A percentile compares a stretch with the other conserved stretches of the same genome.
These are phyloP conservation scores for Pyrenophora teres DNA, from an alignment of 2,329 filamentous ascomycete species.

Conservation along the genomic window DNA sequence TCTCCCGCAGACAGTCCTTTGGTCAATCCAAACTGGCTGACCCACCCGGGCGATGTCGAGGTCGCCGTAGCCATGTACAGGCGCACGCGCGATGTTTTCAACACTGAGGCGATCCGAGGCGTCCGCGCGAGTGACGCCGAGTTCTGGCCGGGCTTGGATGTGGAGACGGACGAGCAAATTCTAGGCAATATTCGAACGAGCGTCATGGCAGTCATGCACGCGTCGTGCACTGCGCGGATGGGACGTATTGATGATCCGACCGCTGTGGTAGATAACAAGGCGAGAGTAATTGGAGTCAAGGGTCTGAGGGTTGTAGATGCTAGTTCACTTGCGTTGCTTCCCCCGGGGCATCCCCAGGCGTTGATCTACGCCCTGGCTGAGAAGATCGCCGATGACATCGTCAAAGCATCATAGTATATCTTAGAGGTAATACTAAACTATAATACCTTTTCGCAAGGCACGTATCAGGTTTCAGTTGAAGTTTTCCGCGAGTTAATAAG, in stretches of 20 bases:
- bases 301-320: slow-evolving; percentile 46
- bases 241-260: slow-evolving; percentile 33
- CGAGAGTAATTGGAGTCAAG: slow-evolving; percentile 40
- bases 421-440: too few relatives aligned
- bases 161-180: slow-evolving; percentile 35
- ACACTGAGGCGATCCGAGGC: slow-evolving; percentile 22
- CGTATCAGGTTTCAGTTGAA: too few relatives aligned
- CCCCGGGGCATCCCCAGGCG: slow-evolving; percentile 42
- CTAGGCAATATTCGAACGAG: slow-evolving; percentile 17
- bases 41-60: slow-evolving; percentile 35
- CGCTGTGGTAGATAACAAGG: slow-evolving; percentile 44
- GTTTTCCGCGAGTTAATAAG: too few relatives aligned
- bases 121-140: slow-evolving; percentile 20
- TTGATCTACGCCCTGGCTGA: background rate
- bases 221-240: slow-evolving; percentile 36
- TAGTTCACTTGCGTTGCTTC: slow-evolving; percentile 37
- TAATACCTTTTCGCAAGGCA: too few relatives aligned
- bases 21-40: slow-evolving; percentile 47
- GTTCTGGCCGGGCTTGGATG: slow-evolving; percentile 28
- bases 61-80: slow-evolving; percentile 41
- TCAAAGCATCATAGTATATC: background rate
- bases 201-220: slow-evolving; percentile 32
- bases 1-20: slow-evolving; percentile 33
- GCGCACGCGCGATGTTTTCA: slow-evolving; percentile 36
- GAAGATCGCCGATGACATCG: background rate